phyloP scores from a whole-genome alignment of 257 asterid genomes.

The Primulina huaijiensis region DNA sequence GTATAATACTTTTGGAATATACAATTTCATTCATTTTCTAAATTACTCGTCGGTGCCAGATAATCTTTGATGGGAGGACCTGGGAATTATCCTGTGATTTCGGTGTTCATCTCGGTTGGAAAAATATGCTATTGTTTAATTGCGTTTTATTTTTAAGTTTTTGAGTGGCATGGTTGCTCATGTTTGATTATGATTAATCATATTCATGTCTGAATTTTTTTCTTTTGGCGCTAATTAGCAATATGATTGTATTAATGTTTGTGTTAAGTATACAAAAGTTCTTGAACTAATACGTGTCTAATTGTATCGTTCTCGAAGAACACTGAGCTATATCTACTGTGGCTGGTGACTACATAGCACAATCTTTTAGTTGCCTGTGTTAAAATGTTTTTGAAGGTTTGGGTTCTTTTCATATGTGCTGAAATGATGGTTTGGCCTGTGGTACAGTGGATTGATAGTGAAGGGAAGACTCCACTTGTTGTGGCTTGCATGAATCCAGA shows the following conservation, averaged over 20 bases:
- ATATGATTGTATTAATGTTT: neutral
- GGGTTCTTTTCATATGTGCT: neutral
- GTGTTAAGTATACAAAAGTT: too few relatives aligned
- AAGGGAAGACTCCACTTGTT: conserved; percentile 85
- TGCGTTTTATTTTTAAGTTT: neutral
- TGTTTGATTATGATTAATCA: neutral
- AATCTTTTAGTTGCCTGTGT: conserved; percentile 1
- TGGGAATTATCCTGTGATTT: neutral
- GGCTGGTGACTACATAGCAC: neutral
- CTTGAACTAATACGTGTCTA: too few relatives aligned
- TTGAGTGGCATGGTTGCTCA: neutral
- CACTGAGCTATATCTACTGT: too few relatives aligned
- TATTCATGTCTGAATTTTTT: too few relatives aligned
- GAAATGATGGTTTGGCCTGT: conserved; percentile 25
- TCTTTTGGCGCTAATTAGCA: neutral
- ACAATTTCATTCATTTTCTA: too few relatives aligned
- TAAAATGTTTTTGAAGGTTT: neutral
- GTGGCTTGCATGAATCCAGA: conserved; percentile 72
- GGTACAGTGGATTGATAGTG: conserved; percentile 82
- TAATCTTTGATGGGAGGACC: neutral
- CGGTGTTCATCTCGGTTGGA: neutral
- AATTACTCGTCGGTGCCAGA: neutral
- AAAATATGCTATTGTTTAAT: neutral
- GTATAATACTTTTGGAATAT: too few relatives aligned
- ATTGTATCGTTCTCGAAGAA: too few relatives aligned